Conservation (phyloP, 2,329 filamentous ascomycete genomes). For the Rhytidhysteron rufulum region DNA sequence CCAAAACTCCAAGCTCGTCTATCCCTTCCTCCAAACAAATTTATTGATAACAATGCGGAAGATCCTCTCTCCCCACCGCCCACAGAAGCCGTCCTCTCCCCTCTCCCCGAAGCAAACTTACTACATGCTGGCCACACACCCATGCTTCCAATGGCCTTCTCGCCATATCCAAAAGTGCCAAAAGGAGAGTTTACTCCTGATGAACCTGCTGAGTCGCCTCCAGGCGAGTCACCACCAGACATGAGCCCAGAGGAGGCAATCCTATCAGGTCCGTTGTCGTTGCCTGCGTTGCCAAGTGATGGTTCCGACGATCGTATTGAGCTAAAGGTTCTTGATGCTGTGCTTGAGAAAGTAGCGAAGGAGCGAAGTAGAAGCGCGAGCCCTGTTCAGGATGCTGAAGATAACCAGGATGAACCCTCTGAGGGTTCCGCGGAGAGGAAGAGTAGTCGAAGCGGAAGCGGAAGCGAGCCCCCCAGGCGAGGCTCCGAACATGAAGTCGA, state of each 20-base stretch:
- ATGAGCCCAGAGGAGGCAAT: slow-evolving; percentile 10
- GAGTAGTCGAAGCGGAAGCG: not conserved
- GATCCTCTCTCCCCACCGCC: slow-evolving; percentile 28
- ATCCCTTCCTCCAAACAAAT: slow-evolving; percentile 16
- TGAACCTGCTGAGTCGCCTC: slow-evolving; percentile 1
- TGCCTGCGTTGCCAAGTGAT: slow-evolving; percentile 28
- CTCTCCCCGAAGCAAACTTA: slow-evolving; percentile 30
- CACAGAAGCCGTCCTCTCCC: slow-evolving; percentile 27
- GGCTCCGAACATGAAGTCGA: slow-evolving; percentile 12
- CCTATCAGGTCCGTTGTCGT: slow-evolving; percentile 27
- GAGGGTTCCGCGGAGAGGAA: slow-evolving; percentile 8
- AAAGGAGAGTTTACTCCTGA: slow-evolving; percentile 10
- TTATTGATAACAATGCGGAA: slow-evolving; percentile 24
- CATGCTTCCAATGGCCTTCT: slow-evolving; percentile 18
- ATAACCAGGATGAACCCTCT: slow-evolving; percentile 12
- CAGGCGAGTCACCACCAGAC: not conserved
- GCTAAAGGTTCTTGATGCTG: slow-evolving; percentile 22
- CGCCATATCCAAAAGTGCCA: slow-evolving; percentile 12
- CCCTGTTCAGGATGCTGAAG: slow-evolving; percentile 11
- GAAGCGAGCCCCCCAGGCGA: slow-evolving; percentile 6
- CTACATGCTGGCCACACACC: slow-evolving; percentile 36
- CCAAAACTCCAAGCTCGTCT: slow-evolving; percentile 18
- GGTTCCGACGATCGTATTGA: slow-evolving; percentile 26
- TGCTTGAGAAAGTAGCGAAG: slow-evolving; percentile 21
- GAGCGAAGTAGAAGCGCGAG: slow-evolving; percentile 10